Evolutionary conservation across 345 rosid genomes (phyloP), one percentile per base, ranked within the genome.

Genomic region (Reutealis trisperma): DNA sequence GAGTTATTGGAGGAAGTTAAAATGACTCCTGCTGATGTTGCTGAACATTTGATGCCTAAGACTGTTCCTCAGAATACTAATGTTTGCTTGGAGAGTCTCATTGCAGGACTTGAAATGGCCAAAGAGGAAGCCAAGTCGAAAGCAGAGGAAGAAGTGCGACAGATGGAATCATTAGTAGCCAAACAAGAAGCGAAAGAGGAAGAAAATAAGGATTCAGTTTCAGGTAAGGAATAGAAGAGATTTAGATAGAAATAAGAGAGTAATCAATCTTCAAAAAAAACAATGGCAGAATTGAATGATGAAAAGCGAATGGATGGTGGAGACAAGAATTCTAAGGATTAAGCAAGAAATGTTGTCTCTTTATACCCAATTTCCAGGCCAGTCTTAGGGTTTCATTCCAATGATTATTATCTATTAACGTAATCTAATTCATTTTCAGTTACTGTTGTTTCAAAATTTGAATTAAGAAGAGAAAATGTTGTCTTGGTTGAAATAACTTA

Each of bases 21-120:
- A 41, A 70, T 70, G 73, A 70, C 73, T 27, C 73, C 73, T 30
- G 89, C 87, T 57, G 85, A 86, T 71, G 84, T 86, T 0, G 85
- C 87, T 5, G 85, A 86, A 83, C 74, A 80, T 45, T 76, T 86
- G 83, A 84, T 86, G 79, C 84, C 84, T 14, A 86, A 86, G 70
- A 79, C 21, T 14, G 63, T 49, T 58, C 78, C 75, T 15, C 70
- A 58, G 71, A 84, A 82, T 45, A 70, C 66, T n/a, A 72, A 73
- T 21, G 66, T 78, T 25, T 84, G 87, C 75, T 72, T 84, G 30
- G 67, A 80, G 24, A 84, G 81, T 73, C 72, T 86, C 13, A 63
- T 84, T 71, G 71, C 42, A 41, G 87, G 78, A 73, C 80, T 86
- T 68, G 78, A 84, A 63, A 63, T 12, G 11, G 71, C 83, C 9